Evolutionary conservation across 169 alveolate species (phyloP), one percentile per base, ranked within the genome.

Genomic region (Cryptosporidium sp.): DNA sequence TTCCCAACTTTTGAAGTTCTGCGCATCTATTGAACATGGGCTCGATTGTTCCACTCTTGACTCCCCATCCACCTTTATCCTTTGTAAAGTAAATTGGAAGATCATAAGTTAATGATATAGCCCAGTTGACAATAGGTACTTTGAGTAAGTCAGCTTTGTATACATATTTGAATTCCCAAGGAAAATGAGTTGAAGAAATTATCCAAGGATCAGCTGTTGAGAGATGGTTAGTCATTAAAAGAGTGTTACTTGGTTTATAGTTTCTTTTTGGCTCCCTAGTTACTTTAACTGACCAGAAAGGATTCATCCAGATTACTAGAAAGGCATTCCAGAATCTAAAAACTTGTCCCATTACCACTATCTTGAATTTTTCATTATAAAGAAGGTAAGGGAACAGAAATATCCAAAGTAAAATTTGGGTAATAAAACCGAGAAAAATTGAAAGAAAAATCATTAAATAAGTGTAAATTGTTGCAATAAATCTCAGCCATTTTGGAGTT

Each of bases 51-150:
- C 93, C 96, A 39, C 71, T 86, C 31, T 84, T 84, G 23, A 92
- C 84, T 52, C 91, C 96, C 96, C 96, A 93, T 61, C 96, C 96
- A 12, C 96, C 95, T 68, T 69, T 80, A 51, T 89, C 94, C 85
- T 89, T 84, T 21, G 91, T 91, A 70, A 91, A 93, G 73, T 86
- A 45, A 52, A 92, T 37, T 39, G 95, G 94, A 39, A 92, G 48
- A 33, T 75, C 93, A 16, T 91, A 86, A 14, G 93, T n/a, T 23
- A 93, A 33, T 41, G 65, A 71, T 31, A 92, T 23, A 7, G 84
- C 45, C 87, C 85, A 92, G 10, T 95, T 95, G 6, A 91, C 94
- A 69, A 94, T 70, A 14, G 96, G 96, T 14, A 93, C 71, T 55
- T 75, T 75, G 18, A 69, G 74, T 35, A 94, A 89, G 16, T 93